Percentiles rank a stretch among this genome's conserved stretches.
Conservation (phyloP, 345 rosid species). For the Pistacia integerrima region DNA sequence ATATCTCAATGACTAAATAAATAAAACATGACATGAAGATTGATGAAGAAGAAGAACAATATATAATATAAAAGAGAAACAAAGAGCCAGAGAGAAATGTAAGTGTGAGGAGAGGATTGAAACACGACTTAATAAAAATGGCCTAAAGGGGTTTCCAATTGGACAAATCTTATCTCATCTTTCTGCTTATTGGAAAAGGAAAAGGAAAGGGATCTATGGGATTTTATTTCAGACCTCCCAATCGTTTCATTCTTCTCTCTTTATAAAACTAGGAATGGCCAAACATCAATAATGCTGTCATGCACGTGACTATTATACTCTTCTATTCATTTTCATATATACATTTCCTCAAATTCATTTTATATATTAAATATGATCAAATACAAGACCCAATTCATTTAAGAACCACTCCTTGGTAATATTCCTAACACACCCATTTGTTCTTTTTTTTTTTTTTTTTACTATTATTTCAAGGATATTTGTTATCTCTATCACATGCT, state of each 20-base stretch:
- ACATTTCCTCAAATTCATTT: no score
- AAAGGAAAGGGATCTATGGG: slow-evolving; percentile 22
- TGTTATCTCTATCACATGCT: no score
- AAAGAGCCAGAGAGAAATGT: background rate
- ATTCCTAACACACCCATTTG: background rate
- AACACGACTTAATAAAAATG: slow-evolving; percentile 32
- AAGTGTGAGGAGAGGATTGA: slow-evolving; percentile 41
- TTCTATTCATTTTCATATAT: background rate
- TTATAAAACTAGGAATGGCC: slow-evolving; percentile 40
- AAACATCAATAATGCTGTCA: slow-evolving; percentile 44
- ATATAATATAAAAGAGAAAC: background rate
- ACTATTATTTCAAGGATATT: no score
- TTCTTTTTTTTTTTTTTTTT: no score
- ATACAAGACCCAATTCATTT: no score
- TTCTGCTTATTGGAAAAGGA: slow-evolving; percentile 20
- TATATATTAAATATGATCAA: no score
- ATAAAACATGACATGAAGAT: background rate
- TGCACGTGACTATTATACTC: slow-evolving; percentile 46
- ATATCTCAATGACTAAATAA: slow-evolving; percentile 5
- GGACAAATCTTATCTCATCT: slow-evolving; percentile 39
- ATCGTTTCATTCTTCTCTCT: background rate
- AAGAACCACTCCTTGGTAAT: background rate
- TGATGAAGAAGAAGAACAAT: no score
- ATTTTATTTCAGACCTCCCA: background rate
- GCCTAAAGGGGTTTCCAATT: slow-evolving; percentile 8